Percentiles rank a stretch among this genome's conserved stretches.
Conservation (phyloP, 768 basidiomycete genomes). For the Royoungia palumana region DNA sequence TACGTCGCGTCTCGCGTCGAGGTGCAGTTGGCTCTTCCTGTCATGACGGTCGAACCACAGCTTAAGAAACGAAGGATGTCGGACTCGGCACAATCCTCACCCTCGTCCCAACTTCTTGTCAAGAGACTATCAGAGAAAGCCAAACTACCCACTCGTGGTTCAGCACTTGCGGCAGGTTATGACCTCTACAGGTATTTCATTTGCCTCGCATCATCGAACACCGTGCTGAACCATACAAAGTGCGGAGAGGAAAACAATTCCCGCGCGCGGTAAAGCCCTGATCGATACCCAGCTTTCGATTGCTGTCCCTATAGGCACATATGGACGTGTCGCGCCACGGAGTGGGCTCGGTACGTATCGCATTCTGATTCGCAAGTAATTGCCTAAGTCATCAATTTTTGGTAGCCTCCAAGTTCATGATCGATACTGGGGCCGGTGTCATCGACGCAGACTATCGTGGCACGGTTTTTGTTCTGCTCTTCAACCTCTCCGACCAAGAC, state of each 20-base stretch:
- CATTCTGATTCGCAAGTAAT: background rate
- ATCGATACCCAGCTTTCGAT: constrained; percentile 90
- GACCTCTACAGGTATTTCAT: constrained; percentile 79
- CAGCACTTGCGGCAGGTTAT: constrained; percentile 85
- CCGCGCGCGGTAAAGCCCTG: constrained; percentile 88
- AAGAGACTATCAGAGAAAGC: constrained; percentile 84
- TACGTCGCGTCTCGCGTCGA: constrained; percentile 15
- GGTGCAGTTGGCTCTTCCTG: too few species aligned
- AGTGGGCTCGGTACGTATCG: constrained; percentile 80
- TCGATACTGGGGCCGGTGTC: constrained; percentile 96
- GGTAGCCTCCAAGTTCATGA: constrained; percentile 95
- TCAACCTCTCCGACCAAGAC: constrained; percentile 87
- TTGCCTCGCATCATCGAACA: background rate
- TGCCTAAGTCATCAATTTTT: background rate
- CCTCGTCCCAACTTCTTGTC: constrained; percentile 61
- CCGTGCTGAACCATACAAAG: constrained; percentile 37
- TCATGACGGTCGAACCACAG: constrained; percentile 30
- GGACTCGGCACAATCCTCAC: constrained; percentile 34
- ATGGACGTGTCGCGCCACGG: constrained; percentile 94
- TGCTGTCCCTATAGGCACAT: constrained; percentile 89
- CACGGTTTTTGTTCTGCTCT: constrained; percentile 83
- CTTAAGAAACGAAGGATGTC: constrained; percentile 64
- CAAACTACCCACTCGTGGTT: constrained; percentile 82
- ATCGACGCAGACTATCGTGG: constrained; percentile 97
- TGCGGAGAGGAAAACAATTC: constrained; percentile 80